Base-by-base conservation (phyloP, 305 asterid species). In the Fraxinus nigra region DNA sequence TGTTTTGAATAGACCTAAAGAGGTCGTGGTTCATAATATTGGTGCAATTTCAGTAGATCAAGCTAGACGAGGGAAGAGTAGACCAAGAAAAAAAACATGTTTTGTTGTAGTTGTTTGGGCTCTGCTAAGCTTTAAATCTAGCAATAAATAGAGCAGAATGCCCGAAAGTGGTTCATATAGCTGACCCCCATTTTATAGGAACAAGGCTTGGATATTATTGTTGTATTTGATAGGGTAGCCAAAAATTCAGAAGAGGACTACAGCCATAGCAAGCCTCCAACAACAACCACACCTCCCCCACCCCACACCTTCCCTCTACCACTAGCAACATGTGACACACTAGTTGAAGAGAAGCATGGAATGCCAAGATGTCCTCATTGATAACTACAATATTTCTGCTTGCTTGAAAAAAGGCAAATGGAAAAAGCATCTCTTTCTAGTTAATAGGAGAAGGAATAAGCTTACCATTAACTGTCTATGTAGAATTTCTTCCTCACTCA, bases 381-480 rank as follows among this genome's bases (percentile, higher is more conserved):
- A 24, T 18, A 59, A 59, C 9, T 59, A 59, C 4, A 14, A 59
- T 48, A 40, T 40, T 10, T 40, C 77, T 43, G 2, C 16, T 22
- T 33, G 20, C 0, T 10, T 5, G n/a, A 51, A 73, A 51, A 59
- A 76, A 18, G 86, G 35, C 33, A 18, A 40, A 84, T 20, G 24
- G 73, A 65, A 65, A 37, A 65, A 10, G 18, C 73, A 26, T 24
- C 73, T 26, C 73, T 65, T 65, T 65, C 35, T 26, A 11, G n/a
- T 65, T 26, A 65, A 10, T 26, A 24, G 35, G 20, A 28, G 35
- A 81, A 73, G 40, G 78, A 35, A 72, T 70, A 75, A 82, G 72
- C 77, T 76, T 90, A 97, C 99, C 98, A 93, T 91, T 85, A 97
- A 85, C 81, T 94, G 89, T 77, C 97, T 95, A 72, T 86, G 92